These are phyloP conservation scores for Rhynchosporium graminicola DNA, from an alignment of 2,329 filamentous ascomycete species.

Conservation along the genomic window DNA sequence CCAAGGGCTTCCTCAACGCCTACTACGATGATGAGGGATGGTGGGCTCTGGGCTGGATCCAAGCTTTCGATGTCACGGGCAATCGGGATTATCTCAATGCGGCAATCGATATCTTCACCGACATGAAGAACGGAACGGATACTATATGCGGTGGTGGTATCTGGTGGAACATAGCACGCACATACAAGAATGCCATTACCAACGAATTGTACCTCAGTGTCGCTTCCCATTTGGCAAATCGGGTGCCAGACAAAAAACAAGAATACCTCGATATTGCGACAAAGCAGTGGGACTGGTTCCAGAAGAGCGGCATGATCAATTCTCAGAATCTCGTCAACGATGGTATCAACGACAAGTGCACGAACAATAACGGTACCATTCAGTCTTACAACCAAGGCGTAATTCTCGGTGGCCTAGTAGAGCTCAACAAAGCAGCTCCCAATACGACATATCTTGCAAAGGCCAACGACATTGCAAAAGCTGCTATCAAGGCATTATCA, in stretches of 20 bases:
- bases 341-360: constrained; percentile 50
- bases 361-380: constrained; percentile 47
- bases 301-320: constrained; percentile 50
- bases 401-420: constrained; percentile 57
- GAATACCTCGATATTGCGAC: constrained; percentile 59
- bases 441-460: constrained; percentile 48
- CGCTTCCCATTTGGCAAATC: constrained; percentile 56
- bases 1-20: constrained; percentile 50
- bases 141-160: constrained; percentile 50
- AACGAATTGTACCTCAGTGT: constrained; percentile 59
- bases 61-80: constrained; percentile 55
- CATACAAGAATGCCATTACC: constrained; percentile 58
- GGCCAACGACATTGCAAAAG: constrained; percentile 51
- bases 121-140: constrained; percentile 54
- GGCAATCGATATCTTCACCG: constrained; percentile 55
- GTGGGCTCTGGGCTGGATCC: constrained; percentile 64
- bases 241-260: constrained; percentile 51
- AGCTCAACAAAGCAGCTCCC: constrained; percentile 56
- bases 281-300: constrained; percentile 54
- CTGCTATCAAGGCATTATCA: constrained; percentile 51
- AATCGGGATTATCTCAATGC: constrained; percentile 53
- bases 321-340: constrained; percentile 53
- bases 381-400: constrained; percentile 64
- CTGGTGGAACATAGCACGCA: constrained; percentile 58
- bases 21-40: constrained; percentile 64